phyloP scores from a whole-genome alignment of 352 stramenopile genomes.

The Phytophthora europaea region DNA sequence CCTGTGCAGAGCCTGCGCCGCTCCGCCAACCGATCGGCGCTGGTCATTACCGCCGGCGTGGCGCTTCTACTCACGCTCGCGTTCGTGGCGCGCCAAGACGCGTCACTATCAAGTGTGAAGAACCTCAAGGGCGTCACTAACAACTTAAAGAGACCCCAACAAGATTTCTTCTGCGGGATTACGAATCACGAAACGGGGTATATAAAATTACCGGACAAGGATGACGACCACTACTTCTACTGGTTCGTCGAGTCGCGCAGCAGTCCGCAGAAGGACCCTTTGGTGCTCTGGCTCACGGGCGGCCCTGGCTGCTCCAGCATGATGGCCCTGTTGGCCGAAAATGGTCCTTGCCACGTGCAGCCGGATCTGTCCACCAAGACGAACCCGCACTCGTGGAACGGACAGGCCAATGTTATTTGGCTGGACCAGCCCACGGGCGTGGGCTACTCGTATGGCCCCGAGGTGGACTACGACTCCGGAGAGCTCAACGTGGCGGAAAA shows the following conservation, averaged over 20 bases:
- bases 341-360: slow-evolving; percentile 69
- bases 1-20: neutral
- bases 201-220: slow-evolving; percentile 60
- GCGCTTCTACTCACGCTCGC: slow-evolving; percentile 46
- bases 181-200: slow-evolving; percentile 56
- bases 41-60: slow-evolving; percentile 40
- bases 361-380: slow-evolving; percentile 50
- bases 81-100: slow-evolving; percentile 40
- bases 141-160: slow-evolving; percentile 15
- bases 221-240: slow-evolving; percentile 76
- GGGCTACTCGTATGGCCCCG: slow-evolving; percentile 69
- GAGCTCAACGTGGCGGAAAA: slow-evolving; percentile 70
- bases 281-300: slow-evolving; percentile 77
- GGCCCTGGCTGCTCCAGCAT: slow-evolving; percentile 74
- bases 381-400: slow-evolving; percentile 76
- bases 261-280: slow-evolving; percentile 46
- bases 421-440: slow-evolving; percentile 75
- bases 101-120: slow-evolving; percentile 28
- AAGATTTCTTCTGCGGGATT: slow-evolving; percentile 53
- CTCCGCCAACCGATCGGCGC: slow-evolving; percentile 2
- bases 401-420: slow-evolving; percentile 77
- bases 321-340: slow-evolving; percentile 64
- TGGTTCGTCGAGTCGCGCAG: slow-evolving; percentile 69
- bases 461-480: slow-evolving; percentile 52
- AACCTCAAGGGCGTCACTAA: slow-evolving; percentile 32